Percentiles rank a stretch among this genome's conserved stretches.
phyloP scores from a whole-genome alignment of 2,329 filamentous ascomycete species.

The Penicillium sp. region DNA sequence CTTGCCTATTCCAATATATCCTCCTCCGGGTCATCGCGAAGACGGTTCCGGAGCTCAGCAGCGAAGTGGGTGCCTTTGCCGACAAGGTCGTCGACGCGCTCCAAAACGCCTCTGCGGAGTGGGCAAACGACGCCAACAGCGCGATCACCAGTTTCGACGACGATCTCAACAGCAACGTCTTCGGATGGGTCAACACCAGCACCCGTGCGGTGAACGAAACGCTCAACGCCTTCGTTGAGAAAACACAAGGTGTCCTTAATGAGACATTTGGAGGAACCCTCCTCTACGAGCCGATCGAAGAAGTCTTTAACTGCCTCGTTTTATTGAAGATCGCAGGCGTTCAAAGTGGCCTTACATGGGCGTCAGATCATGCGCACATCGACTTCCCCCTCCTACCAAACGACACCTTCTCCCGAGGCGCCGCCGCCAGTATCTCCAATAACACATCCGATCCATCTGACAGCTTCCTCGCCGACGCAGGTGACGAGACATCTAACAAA shows the following conservation, averaged over 20 bases:
- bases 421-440: conserved; percentile 52
- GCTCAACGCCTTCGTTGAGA: conserved; percentile 74
- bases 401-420: conserved; percentile 80
- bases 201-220: conserved; percentile 82
- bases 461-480: conserved; percentile 75
- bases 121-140: conserved; percentile 73
- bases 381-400: conserved; percentile 74
- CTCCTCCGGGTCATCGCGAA: conserved; percentile 71
- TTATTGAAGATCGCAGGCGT: conserved; percentile 81
- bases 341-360: conserved; percentile 89
- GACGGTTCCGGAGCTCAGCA: conserved; percentile 71
- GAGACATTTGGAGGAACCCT: conserved; percentile 78
- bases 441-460: conserved; percentile 54
- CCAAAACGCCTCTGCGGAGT: conserved; percentile 69
- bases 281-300: conserved; percentile 72
- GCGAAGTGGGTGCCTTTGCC: conserved; percentile 75
- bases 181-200: conserved; percentile 82
- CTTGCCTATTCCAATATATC: conserved; percentile 77
- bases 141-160: conserved; percentile 64
- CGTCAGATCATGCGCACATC: conserved; percentile 80
- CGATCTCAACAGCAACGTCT: conserved; percentile 78
- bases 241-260: conserved; percentile 72
- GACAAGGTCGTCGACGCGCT: conserved; percentile 72
- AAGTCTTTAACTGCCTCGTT: conserved; percentile 83
- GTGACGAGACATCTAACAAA: conserved; percentile 71